Conservation (phyloP, 345 rosid genomes). For the Eucalyptus erythrocorys region DNA sequence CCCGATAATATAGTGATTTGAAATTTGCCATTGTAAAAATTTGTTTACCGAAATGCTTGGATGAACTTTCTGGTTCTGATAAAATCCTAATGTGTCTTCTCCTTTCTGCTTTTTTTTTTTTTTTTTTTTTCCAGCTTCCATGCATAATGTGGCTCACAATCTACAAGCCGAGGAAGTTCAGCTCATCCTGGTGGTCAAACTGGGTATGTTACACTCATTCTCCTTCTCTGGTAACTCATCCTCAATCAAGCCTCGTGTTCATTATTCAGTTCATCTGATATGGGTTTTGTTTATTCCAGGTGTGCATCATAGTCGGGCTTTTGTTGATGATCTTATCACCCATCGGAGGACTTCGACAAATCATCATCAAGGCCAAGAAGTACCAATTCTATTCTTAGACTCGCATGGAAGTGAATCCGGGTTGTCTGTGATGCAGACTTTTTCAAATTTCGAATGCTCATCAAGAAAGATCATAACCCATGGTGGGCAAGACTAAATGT, state of each 20-base stretch:
- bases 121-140: conserved; percentile 36
- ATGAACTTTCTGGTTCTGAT: background rate
- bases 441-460: background rate
- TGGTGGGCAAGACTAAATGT: background rate
- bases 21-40: background rate
- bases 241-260: background rate
- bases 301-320: conserved; percentile 59
- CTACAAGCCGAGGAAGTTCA: conserved; percentile 52
- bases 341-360: conserved; percentile 73
- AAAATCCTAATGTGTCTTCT: background rate
- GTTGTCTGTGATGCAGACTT: fast-evolving
- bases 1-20: background rate
- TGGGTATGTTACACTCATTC: conserved; percentile 33
- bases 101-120: background rate
- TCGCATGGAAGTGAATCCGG: background rate
- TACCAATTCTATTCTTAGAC: conserved; percentile 47
- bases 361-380: conserved; percentile 39
- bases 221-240: background rate
- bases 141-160: conserved; percentile 67
- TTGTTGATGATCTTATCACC: conserved; percentile 61
- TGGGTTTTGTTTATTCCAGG: conserved; percentile 22
- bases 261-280: background rate
- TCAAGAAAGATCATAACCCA: background rate
- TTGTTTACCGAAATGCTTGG: background rate
- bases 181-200: conserved; percentile 63